These are phyloP conservation scores for Penicillium sp. DNA, from an alignment of 2,329 filamentous ascomycete genomes.

Conservation along the genomic window DNA sequence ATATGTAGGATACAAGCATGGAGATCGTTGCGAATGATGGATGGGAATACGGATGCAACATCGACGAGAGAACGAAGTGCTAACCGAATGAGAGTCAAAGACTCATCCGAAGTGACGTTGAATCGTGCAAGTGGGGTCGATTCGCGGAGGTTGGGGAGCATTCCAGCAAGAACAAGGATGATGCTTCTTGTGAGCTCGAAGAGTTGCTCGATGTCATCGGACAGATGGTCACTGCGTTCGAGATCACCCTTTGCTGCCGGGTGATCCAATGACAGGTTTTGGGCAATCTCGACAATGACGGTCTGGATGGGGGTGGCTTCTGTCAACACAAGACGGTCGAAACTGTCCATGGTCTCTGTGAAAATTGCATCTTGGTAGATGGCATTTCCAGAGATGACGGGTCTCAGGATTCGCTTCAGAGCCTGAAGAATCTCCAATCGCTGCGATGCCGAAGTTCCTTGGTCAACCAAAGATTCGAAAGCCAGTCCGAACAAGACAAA, in stretches of 20 bases:
- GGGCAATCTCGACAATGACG: conserved; percentile 90
- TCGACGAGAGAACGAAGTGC: conserved; percentile 87
- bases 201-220: conserved; percentile 95
- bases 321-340: conserved; percentile 88
- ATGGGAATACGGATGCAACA: conserved; percentile 90
- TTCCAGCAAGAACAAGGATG: conserved; percentile 81
- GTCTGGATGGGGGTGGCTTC: conserved; percentile 84
- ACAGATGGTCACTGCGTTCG: conserved; percentile 71
- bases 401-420: conserved; percentile 90
- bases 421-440: conserved; percentile 85
- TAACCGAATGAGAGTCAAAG: conserved; percentile 72
- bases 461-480: conserved; percentile 89
- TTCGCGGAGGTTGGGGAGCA: conserved; percentile 69
- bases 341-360: conserved; percentile 91
- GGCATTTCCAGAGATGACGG: conserved; percentile 90
- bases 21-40: conserved; percentile 92
- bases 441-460: conserved; percentile 71
- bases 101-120: conserved; percentile 77
- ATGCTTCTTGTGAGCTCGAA: conserved; percentile 97
- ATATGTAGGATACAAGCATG: conserved; percentile 97
- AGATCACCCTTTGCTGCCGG: conserved; percentile 75
- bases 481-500: conserved; percentile 96
- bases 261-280: conserved; percentile 85
- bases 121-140: conserved; percentile 64
- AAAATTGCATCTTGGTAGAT: conserved; percentile 97